These are phyloP conservation scores for Eucalyptus cladocalyx DNA, from an alignment of 345 rosid species.

Conservation along the genomic window DNA sequence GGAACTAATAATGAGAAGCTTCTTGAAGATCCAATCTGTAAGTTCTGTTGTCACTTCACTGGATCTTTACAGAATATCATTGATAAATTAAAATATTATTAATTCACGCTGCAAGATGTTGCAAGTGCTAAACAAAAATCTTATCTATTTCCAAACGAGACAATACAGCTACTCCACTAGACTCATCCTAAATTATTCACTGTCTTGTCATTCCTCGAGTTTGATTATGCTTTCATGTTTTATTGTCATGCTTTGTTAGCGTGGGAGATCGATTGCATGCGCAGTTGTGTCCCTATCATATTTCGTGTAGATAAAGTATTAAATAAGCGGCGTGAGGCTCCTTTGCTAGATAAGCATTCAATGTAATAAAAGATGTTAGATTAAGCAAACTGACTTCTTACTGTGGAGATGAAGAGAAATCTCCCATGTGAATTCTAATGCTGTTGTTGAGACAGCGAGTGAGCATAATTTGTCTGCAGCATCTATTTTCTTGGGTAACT, in stretches of 20 bases:
- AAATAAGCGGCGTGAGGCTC: not conserved
- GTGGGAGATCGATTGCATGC: not conserved
- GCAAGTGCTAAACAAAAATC: not conserved
- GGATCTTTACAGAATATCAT: not conserved
- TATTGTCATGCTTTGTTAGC: not conserved
- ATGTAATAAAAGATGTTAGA: not conserved
- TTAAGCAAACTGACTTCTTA: not conserved
- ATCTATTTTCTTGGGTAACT: not conserved
- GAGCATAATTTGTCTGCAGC: not conserved
- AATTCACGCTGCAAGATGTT: not conserved
- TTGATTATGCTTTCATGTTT: not conserved
- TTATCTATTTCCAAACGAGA: not conserved
- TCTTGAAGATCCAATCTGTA: constrained; percentile 76
- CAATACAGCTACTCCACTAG: not conserved
- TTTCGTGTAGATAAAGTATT: not conserved
- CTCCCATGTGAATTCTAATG: not conserved
- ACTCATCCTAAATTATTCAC: not conserved
- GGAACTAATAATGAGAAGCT: constrained; percentile 96
- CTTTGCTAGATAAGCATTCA: not conserved
- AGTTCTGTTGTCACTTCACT: constrained; percentile 11
- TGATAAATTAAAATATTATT: not conserved
- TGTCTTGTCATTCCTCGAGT: not conserved
- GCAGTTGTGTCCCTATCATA: not conserved
- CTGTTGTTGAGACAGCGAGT: not conserved
- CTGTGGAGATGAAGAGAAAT: not conserved